A percentile compares a stretch with the other conserved stretches of the same genome.
Evolutionary conservation across 352 stramenopile genomes (phyloP).

Genomic region (Pythium plurisporium): DNA sequence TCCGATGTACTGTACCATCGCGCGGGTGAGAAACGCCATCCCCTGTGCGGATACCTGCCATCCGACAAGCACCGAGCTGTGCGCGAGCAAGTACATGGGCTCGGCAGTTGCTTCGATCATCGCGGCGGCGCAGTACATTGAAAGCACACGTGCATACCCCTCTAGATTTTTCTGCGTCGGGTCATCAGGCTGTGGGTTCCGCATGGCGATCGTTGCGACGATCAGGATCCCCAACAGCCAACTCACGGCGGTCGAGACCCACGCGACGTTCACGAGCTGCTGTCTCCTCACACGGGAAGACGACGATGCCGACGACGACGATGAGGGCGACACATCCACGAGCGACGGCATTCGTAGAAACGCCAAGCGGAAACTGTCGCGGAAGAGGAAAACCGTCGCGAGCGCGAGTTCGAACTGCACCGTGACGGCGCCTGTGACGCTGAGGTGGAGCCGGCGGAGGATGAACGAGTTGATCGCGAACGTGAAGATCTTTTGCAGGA

Average conservation of each 20-base stretch:
- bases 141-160: slow-evolving; percentile 53
- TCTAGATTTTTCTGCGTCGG: slow-evolving; percentile 16
- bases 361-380: slow-evolving; percentile 84
- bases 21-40: slow-evolving; percentile 66
- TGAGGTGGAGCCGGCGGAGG: slow-evolving; percentile 63
- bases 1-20: slow-evolving; percentile 59
- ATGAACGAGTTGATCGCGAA: slow-evolving; percentile 85
- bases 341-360: slow-evolving; percentile 78
- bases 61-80: slow-evolving; percentile 77
- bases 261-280: slow-evolving; percentile 70
- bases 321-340: slow-evolving; percentile 20
- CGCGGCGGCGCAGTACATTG: slow-evolving; percentile 72
- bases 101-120: slow-evolving; percentile 78
- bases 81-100: slow-evolving; percentile 76
- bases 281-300: slow-evolving; percentile 35
- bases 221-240: slow-evolving; percentile 42
- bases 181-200: not conserved
- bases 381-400: slow-evolving; percentile 87
- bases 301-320: not conserved
- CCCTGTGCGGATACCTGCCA: slow-evolving; percentile 79
- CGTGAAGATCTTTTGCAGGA: slow-evolving; percentile 80
- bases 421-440: slow-evolving; percentile 73
- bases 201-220: slow-evolving; percentile 19
- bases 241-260: slow-evolving; percentile 64
- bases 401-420: slow-evolving; percentile 87